Base-by-base conservation (phyloP, 805 yeast species). In the Pichia gijzeniarum region DNA sequence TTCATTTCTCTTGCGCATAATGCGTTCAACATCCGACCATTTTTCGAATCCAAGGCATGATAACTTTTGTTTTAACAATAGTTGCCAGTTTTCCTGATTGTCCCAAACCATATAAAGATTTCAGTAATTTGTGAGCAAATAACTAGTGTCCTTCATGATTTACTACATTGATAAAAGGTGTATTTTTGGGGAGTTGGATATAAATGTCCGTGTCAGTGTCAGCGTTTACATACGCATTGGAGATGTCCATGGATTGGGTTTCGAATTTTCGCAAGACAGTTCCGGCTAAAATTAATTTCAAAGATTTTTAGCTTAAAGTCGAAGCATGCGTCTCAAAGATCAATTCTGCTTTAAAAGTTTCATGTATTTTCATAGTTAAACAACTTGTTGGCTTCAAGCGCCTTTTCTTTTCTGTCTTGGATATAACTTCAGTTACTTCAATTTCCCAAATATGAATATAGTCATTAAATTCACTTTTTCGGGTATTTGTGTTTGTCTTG, bases 391-490 rank as follows among this genome's bases (percentile, higher is more conserved):
- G 8, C 12, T 27, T 27, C 30, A 27, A 8, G 10, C 8, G 10
- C 30, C 12, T 27, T 27, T 8, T 8, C 12, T 12, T 27, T 8
- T 27, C 30, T 27, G 8, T 12, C 12, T 12, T 27, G 30, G 30
- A 27, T 27, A 12, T 27, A 12, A 27, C 12, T 27, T 27, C 30
- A 27, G 30, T 27, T 8, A 12, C 30, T 27, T 27, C 30, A 8
- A 27, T 8, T 12, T 27, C 30, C 30, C 30, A 27, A 82, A 82
- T 43, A 97, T n/a, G n/a, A n/a, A n/a, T n/a, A n/a, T n/a, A n/a
- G n/a, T n/a, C n/a, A n/a, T n/a, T n/a, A n/a, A n/a, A n/a, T n/a
- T n/a, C n/a, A n/a, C n/a, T n/a, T n/a, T n/a, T n/a, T n/a, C n/a
- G n/a, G n/a, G n/a, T n/a, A n/a, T n/a, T n/a, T n/a, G n/a, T n/a